A percentile compares a stretch with the other conserved stretches of the same genome.
These are phyloP conservation scores for Fusarium devonianum DNA, from an alignment of 2,329 filamentous ascomycete genomes.

Conservation along the genomic window DNA sequence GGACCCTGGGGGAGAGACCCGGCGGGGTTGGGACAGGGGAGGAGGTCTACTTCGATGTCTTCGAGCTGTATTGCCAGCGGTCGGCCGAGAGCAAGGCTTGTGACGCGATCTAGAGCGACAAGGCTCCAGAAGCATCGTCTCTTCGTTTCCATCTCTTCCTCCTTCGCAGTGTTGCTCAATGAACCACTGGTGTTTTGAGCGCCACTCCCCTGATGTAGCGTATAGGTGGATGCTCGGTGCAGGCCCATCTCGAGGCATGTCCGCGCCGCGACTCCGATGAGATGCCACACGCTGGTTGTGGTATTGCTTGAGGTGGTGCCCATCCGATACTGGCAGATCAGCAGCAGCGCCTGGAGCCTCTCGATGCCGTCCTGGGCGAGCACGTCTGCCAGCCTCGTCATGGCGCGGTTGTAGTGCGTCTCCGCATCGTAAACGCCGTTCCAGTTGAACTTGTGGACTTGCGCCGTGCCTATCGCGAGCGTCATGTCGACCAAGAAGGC, in stretches of 20 bases:
- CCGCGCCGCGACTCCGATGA: constrained; percentile 52
- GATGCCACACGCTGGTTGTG: constrained; percentile 53
- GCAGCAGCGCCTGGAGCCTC: constrained; percentile 51
- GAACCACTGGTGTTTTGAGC: not conserved
- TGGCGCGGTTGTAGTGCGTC: constrained; percentile 50
- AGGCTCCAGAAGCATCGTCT: constrained; percentile 54
- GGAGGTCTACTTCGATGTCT: constrained; percentile 51
- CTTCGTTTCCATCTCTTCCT: constrained; percentile 46
- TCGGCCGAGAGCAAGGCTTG: constrained; percentile 48
- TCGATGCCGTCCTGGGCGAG: constrained; percentile 47
- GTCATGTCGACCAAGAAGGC: constrained; percentile 54
- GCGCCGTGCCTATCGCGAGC: constrained; percentile 52
- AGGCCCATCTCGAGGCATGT: constrained; percentile 52
- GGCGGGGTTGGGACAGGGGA: constrained; percentile 24
- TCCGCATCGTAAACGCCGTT: constrained; percentile 52
- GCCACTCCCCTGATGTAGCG: constrained; percentile 6
- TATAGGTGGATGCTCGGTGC: constrained; percentile 49
- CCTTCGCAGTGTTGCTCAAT: not conserved
- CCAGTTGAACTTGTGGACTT: constrained; percentile 55
- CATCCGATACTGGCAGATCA: constrained; percentile 54
- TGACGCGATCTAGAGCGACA: constrained; percentile 49
- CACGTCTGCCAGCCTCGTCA: constrained; percentile 47
- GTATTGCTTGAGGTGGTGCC: constrained; percentile 50
- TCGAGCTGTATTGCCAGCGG: constrained; percentile 51
- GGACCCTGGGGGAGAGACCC: too few species aligned